These are phyloP conservation scores for Pythium pyrilobum DNA, from an alignment of 352 stramenopile genomes.

Conservation along the genomic window DNA sequence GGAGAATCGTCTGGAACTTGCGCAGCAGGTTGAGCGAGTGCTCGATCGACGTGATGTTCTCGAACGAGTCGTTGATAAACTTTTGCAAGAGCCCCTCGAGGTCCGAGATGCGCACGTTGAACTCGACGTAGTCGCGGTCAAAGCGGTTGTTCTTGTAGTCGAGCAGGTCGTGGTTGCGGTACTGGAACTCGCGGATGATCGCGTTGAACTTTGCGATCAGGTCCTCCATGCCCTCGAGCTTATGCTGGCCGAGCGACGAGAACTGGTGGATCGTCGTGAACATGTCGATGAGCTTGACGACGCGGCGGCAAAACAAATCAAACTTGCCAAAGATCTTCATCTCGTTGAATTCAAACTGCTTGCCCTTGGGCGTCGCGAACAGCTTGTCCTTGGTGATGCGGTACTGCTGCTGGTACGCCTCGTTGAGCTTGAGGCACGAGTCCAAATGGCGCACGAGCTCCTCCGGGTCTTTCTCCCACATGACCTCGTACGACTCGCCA, in stretches of 20 bases:
- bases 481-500: constrained; percentile 81
- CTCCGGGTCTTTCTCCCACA: constrained; percentile 95
- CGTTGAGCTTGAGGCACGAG: constrained; percentile 96
- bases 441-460: constrained; percentile 94
- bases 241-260: constrained; percentile 88
- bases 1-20: constrained; percentile 98
- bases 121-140: constrained; percentile 95
- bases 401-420: constrained; percentile 98
- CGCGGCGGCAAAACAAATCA: constrained; percentile 95
- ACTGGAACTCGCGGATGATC: constrained; percentile 97
- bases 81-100: constrained; percentile 96
- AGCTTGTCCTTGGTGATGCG: constrained; percentile 97
- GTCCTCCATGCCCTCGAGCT: constrained; percentile 90
- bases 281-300: constrained; percentile 99
- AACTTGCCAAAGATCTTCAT: constrained; percentile 99
- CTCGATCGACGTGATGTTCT: constrained; percentile 98
- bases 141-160: constrained; percentile 99
- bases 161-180: constrained; percentile 95
- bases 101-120: constrained; percentile 94
- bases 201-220: constrained; percentile 93
- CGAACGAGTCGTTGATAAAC: constrained; percentile 99
- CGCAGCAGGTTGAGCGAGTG: constrained; percentile 95
- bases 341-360: constrained; percentile 99
- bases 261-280: constrained; percentile 99
- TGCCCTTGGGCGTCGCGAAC: constrained; percentile 92